Evolutionary conservation across 371 early-diverging fungal species (phyloP), one percentile per base, ranked within the genome.

Genomic region (Dichotomocladium elegans): DNA sequence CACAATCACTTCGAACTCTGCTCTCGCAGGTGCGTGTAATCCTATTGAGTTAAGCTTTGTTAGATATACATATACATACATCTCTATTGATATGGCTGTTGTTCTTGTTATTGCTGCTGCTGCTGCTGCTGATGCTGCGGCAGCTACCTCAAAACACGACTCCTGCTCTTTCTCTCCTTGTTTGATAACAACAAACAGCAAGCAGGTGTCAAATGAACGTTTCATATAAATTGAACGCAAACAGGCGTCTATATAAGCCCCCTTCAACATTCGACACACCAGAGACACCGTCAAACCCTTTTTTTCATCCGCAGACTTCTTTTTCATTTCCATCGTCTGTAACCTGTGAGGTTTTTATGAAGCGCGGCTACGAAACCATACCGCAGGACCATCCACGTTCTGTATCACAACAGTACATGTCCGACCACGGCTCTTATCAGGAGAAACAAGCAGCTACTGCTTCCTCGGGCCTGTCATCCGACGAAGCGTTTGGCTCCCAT

Each of bases 291-390:
- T n/a, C n/a, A n/a, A n/a, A n/a, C n/a, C n/a, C 29, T 42, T 37
- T 35, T 37, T 26, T 22, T 21, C 14, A 40, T 51, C 27, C 24
- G 25, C 2, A 21, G 19, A 15, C 51, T 35, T 41, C 41, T 27
- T 17, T 41, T 51, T 15, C 7, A 10, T 11, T 15, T 41, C 37
- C 28, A 25, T 7, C 19, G 9, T 12, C 41, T 17, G 24, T 21
- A 25, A 22, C 17, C 34, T 17, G 30, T 19, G 24, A 9, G 9
- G 15, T 19, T 7, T 37, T n/a, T 33, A 52, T 52, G 53, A 52
- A 52, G 28, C 31, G 35, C 24, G 49, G 44, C 12, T 52, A 52
- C 53, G 53, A 43, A 12, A 30, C 53, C 24, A 52, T 52, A 11
- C 41, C 53, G 12, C 44, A 41, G 30, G 43, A 52, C 33, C 14